Evolutionary conservation across 164 flowering plant genomes (phyloP).

Genomic region (Aristolochia fimbriata): DNA sequence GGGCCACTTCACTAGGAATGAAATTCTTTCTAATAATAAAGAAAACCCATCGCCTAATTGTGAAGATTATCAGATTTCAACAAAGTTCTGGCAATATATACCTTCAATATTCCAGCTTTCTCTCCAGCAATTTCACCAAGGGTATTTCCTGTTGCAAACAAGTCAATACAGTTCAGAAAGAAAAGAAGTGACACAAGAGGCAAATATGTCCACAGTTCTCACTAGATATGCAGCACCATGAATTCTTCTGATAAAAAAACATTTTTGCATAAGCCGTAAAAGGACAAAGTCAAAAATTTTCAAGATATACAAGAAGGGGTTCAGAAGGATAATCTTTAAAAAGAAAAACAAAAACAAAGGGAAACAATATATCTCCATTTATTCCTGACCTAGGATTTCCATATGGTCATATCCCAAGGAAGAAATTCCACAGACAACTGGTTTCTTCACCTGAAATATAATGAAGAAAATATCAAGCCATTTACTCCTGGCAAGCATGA

Average conservation of each 20-base stretch:
- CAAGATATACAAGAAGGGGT: no score
- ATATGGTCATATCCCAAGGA: conserved; percentile 98
- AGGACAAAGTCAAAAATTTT: no score
- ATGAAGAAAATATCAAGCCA: background rate
- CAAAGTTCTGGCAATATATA: conserved; percentile 10
- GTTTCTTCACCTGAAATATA: conserved; percentile 64
- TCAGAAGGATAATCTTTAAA: background rate
- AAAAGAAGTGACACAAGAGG: background rate
- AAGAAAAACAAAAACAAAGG: background rate
- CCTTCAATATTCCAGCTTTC: conserved; percentile 99
- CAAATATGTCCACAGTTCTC: no score
- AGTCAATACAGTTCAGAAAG: background rate
- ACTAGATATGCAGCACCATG: no score
- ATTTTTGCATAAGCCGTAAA: no score
- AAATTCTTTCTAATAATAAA: no score
- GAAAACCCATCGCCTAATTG: no score
- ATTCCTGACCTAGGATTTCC: conserved; percentile 95
- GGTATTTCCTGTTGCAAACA: conserved; percentile 55
- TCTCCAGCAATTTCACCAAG: conserved; percentile 92
- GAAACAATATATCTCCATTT: background rate
- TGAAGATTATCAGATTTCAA: background rate
- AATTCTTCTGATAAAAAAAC: no score
- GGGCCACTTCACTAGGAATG: no score
- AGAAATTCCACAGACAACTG: conserved; percentile 87
- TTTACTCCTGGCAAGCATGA: no score